Evolutionary conservation across 371 early-diverging fungal species (phyloP).

Genomic region (Rhizopus sp.): DNA sequence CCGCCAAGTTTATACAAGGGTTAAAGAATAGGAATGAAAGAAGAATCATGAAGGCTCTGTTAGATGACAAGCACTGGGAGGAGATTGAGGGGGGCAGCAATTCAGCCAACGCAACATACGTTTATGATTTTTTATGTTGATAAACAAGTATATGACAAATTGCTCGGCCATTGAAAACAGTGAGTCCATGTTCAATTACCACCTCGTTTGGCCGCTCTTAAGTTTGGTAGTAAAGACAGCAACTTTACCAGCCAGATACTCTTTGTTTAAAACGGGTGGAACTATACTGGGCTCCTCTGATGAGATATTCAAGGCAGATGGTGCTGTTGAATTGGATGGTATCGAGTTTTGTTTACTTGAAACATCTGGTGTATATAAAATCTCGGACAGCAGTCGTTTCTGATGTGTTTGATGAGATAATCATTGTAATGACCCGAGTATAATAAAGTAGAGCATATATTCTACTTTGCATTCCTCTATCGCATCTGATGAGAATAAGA

Average conservation of each 20-base stretch:
- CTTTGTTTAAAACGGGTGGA: background rate
- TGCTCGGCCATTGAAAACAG: conserved; percentile 4
- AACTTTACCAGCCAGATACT: background rate
- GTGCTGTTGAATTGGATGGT: background rate
- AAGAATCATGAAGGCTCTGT: conserved; percentile 6
- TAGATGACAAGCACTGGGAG: conserved; percentile 6
- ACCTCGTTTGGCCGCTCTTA: conserved; percentile 2
- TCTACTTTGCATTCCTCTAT: no score
- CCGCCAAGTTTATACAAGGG: conserved; percentile 7
- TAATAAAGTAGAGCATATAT: no score
- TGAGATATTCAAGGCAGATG: conserved; percentile 1
- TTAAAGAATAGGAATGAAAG: conserved; percentile 3
- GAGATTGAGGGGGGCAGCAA: conserved; percentile 4
- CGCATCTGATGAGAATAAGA: no score
- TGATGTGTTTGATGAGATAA: no score
- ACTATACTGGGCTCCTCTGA: conserved; percentile 3
- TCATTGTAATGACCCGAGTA: no score
- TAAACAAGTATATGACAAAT: conserved; percentile 3
- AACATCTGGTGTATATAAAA: conserved; percentile 1
- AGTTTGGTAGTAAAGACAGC: conserved; percentile 4
- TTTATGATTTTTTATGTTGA: conserved; percentile 5
- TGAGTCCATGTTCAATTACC: conserved; percentile 1
- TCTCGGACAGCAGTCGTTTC: background rate
- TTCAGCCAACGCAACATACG: conserved; percentile 7
- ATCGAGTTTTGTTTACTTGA: conserved; percentile 3